Percentiles rank a stretch among this genome's conserved stretches.
These are phyloP conservation scores for Sarocladiaceae sp. DNA, from an alignment of 2,329 filamentous ascomycete species.

Conservation along the genomic window DNA sequence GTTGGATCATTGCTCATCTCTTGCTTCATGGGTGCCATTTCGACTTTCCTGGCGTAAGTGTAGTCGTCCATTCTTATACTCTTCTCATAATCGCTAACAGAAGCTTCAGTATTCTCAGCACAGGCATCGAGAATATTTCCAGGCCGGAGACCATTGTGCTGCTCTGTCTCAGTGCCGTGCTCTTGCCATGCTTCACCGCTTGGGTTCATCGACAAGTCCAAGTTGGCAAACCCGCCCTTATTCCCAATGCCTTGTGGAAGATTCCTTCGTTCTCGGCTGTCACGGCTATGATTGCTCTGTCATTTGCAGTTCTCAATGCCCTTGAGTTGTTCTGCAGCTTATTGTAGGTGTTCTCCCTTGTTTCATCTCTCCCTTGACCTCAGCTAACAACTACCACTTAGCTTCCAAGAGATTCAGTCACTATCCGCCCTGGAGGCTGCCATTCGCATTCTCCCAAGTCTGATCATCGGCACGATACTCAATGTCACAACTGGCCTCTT, in stretches of 20 bases:
- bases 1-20: constrained; percentile 42
- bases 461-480: constrained; percentile 29
- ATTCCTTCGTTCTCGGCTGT: constrained; percentile 48
- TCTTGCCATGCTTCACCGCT: constrained; percentile 42
- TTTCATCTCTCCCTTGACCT: constrained; percentile 26
- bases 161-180: constrained; percentile 33
- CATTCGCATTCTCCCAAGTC: constrained; percentile 33
- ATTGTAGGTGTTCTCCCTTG: constrained; percentile 31
- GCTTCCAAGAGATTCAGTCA: constrained; percentile 37
- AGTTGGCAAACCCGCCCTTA: constrained; percentile 43
- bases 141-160: constrained; percentile 37
- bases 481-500: constrained; percentile 32
- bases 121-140: constrained; percentile 32
- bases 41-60: constrained; percentile 45
- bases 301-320: constrained; percentile 37
- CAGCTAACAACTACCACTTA: not conserved
- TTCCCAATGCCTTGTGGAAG: constrained; percentile 56
- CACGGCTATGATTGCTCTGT: constrained; percentile 42
- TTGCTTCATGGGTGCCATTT: constrained; percentile 39
- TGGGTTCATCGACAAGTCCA: constrained; percentile 48
- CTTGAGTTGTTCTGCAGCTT: constrained; percentile 42
- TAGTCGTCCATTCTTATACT: not conserved
- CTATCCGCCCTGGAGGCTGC: constrained; percentile 33
- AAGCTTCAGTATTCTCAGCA: constrained; percentile 26
- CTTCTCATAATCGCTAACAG: constrained; percentile 9